Evolutionary conservation across 495 filamentous ascomycete genomes (phyloP), one percentile per base, ranked within the genome.

Genomic region (Penicillium soppii): DNA sequence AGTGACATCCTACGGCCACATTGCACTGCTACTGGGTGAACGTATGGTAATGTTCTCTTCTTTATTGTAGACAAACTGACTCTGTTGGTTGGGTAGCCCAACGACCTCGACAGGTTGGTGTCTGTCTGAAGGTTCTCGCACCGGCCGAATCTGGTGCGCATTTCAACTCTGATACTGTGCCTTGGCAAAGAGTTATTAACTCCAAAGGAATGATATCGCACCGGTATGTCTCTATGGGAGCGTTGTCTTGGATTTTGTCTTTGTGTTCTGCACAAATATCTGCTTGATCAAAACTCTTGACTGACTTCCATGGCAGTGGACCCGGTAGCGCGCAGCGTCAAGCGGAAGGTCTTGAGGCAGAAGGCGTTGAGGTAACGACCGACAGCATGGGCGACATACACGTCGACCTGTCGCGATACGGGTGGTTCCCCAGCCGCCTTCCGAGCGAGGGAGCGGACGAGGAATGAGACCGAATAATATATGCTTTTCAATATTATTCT

Each of bases 151-250:
- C 59, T 2, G 59, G 63, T 4, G 53, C 70, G 25, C 63, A 74
- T 46, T 95, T 85, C 68, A 81, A 96, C 59, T 71, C 77, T 48
- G 75, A 68, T 15, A 96, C 89, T 57, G 91, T 96, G 9, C 92
- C 92, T 4, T 97, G 92, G 92, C 92, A 97, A 73, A 76, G 92
- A 39, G 90, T 97, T 9, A 87, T 97, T 53, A 95, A 92, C 61
- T 67, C 87, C 2, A 92, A 89, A 67, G 91, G 91, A 15, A 76
- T 82, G 50, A 91, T 97, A 54, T 92, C 90, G 25, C 87, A 85
- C 26, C 81, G 91, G 90, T 95, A 58, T 20, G 74, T 61, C 30
- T 20, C 4, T 37, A 25, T 40, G 10, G 53, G 33, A 12, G 50
- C 42, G 56, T 39, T 29, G 10, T 29, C 13, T 25, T 21, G 22